Evolutionary conservation across 1,139 yeast genomes (phyloP).

Genomic region (Entelexis paramagnoliae): DNA sequence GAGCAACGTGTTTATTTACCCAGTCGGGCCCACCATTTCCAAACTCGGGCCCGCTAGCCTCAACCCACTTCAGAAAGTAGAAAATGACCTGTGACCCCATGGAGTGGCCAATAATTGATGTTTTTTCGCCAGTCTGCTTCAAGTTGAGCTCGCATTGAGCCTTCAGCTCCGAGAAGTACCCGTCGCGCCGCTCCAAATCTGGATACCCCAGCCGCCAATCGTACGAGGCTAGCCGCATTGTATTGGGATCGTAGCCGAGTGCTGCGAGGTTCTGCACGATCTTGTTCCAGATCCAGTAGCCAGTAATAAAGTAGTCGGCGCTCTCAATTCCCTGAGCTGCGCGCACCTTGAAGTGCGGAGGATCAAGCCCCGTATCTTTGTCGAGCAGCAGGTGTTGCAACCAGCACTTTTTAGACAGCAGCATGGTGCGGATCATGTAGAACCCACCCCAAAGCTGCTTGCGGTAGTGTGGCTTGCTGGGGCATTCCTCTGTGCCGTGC

Average conservation of each 20-base stretch:
- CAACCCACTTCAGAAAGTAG: constrained; percentile 92
- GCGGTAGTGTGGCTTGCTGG: constrained; percentile 72
- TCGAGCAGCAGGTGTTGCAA: constrained; percentile 81
- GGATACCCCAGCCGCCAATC: constrained; percentile 92
- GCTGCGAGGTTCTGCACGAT: constrained; percentile 86
- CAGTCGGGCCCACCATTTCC: constrained; percentile 85
- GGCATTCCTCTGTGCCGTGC: constrained; percentile 64
- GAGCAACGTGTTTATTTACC: constrained; percentile 75
- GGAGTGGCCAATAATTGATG: constrained; percentile 80
- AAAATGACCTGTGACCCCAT: constrained; percentile 90
- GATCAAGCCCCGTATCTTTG: constrained; percentile 85
- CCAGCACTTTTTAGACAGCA: constrained; percentile 89
- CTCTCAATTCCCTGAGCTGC: constrained; percentile 97
- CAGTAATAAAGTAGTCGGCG: constrained; percentile 91
- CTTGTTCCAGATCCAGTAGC: constrained; percentile 98
- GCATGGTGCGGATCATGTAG: constrained; percentile 88
- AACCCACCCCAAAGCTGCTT: constrained; percentile 95
- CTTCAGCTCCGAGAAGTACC: constrained; percentile 69
- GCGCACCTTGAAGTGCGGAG: constrained; percentile 64
- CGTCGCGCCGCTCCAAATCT: constrained; percentile 79
- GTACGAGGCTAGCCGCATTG: constrained; percentile 82
- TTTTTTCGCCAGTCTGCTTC: constrained; percentile 51
- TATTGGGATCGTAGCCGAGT: constrained; percentile 84
- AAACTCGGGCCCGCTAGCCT: constrained; percentile 56
- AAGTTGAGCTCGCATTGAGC: constrained; percentile 52